These are phyloP conservation scores for Phaeosphaeria sp. DNA, from an alignment of 2,329 filamentous ascomycete genomes.

Conservation along the genomic window DNA sequence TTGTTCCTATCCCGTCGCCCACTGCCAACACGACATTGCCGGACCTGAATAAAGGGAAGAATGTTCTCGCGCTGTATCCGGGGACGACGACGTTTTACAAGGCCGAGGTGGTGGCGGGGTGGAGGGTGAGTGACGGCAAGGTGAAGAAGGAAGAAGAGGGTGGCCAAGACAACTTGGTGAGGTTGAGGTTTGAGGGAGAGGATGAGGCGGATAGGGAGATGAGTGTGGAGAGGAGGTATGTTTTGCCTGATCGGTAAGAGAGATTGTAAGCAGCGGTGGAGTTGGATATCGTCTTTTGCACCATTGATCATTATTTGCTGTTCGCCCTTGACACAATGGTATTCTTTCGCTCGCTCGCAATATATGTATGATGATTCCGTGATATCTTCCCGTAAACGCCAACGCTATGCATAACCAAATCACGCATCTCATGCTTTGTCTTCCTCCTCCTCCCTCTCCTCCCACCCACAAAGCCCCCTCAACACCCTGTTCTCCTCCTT, in stretches of 20 bases:
- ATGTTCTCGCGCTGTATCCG: conserved; percentile 59
- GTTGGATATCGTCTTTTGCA: neutral
- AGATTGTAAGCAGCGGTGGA: neutral
- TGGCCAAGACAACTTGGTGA: conserved; percentile 48
- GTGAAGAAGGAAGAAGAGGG: conserved; percentile 51
- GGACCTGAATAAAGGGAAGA: conserved; percentile 50
- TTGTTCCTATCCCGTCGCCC: conserved; percentile 53
- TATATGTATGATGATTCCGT: neutral
- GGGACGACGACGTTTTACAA: conserved; percentile 62
- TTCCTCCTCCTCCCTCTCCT: conserved; percentile 49
- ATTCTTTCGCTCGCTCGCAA: neutral
- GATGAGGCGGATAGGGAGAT: conserved; percentile 53
- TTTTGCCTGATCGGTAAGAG: conserved; percentile 48
- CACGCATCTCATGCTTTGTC: conserved; percentile 43
- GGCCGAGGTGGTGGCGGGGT: conserved; percentile 55
- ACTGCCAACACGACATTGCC: conserved; percentile 49
- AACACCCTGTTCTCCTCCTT: conserved; percentile 58
- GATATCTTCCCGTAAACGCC: conserved; percentile 24
- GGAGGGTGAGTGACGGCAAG: conserved; percentile 43
- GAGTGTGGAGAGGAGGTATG: conserved; percentile 59
- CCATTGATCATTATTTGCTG: neutral
- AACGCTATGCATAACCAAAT: conserved; percentile 27
- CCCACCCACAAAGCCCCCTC: conserved; percentile 54
- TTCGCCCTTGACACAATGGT: neutral
- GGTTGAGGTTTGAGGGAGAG: conserved; percentile 57